Base-by-base conservation (phyloP, 768 basidiomycete genomes). In the Naganishia antarctica region DNA sequence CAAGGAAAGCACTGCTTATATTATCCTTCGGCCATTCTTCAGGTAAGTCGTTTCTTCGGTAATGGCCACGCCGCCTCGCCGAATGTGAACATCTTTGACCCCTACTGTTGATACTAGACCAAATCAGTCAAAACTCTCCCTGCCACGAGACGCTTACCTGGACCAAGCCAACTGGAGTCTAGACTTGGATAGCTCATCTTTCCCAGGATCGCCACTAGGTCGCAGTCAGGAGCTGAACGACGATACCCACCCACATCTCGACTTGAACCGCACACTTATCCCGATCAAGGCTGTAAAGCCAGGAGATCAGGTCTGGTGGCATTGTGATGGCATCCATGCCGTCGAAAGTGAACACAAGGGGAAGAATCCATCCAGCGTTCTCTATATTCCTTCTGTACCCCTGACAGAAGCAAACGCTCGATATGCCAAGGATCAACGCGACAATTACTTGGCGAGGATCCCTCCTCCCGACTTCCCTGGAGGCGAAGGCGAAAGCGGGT, bases 11-110 rank as follows among this genome's bases (percentile, higher is more conserved):
- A 89, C 87, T 63, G 83, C 87, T 0, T 89, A 89, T 73, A 81
- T 82, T 65, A 85, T 89, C 34, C 80, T 90, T 5, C 82, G 88
- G 18, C 88, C 88, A 0, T 89, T 90, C 82, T 88, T 90, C 81
- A 37, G 46, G 64, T 59, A 46, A 2, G 48, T 50, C 12, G 25
- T 3, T 61, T 45, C 23, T 62, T 50, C 16, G 32, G 34, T 8
- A 40, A 48, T 18, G 25, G 34, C 25, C 28, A 40, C 11, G n/a
- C n/a, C n/a, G n/a, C n/a, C n/a, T n/a, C n/a, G n/a, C n/a, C n/a
- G n/a, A n/a, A n/a, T n/a, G n/a, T n/a, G n/a, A n/a, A n/a, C n/a
- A n/a, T n/a, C n/a, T n/a, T n/a, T n/a, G n/a, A n/a, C n/a, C n/a
- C n/a, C n/a, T n/a, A n/a, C n/a, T n/a, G n/a, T n/a, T n/a, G n/a